Percentiles rank a stretch among this genome's conserved stretches.
These are phyloP conservation scores for Fragaria vesca DNA, from an alignment of 306 rosid genomes.

Conservation along the genomic window DNA sequence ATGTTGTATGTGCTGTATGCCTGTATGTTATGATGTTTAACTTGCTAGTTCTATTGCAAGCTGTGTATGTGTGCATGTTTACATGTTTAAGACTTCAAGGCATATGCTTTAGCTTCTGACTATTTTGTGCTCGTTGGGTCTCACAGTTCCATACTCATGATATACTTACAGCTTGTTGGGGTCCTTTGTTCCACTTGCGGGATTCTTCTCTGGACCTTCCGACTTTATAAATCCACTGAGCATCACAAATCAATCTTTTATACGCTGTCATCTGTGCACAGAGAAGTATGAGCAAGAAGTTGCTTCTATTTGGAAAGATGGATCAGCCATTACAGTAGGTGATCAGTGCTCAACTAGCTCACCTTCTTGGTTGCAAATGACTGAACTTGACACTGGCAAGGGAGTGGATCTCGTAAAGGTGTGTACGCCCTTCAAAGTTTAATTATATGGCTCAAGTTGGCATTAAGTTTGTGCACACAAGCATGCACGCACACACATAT, in stretches of 20 bases:
- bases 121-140: constrained; percentile 46
- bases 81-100: constrained; percentile 18
- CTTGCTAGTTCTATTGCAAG: neutral
- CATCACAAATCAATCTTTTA: constrained; percentile 36
- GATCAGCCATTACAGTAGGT: constrained; percentile 31
- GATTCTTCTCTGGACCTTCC: constrained; percentile 71
- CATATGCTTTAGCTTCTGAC: constrained; percentile 41
- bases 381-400: constrained; percentile 47
- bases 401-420: constrained; percentile 69
- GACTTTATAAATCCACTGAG: constrained; percentile 45
- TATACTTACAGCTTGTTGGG: constrained; percentile 85
- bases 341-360: constrained; percentile 41
- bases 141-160: constrained; percentile 55
- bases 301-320: constrained; percentile 56
- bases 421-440: constrained; percentile 37
- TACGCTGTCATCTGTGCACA: constrained; percentile 62
- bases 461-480: constrained; percentile 23
- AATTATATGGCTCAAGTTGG: constrained; percentile 28
- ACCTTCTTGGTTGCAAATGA: constrained; percentile 52
- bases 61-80: neutral
- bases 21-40: neutral
- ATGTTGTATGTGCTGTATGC: neutral
- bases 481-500: constrained; percentile 17
- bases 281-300: constrained; percentile 80
- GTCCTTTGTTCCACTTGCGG: constrained; percentile 94